Evolutionary conservation across 1,284 basidiomycete species (phyloP), one percentile per base, ranked within the genome.

Genomic region (Sphagnurus paluster): DNA sequence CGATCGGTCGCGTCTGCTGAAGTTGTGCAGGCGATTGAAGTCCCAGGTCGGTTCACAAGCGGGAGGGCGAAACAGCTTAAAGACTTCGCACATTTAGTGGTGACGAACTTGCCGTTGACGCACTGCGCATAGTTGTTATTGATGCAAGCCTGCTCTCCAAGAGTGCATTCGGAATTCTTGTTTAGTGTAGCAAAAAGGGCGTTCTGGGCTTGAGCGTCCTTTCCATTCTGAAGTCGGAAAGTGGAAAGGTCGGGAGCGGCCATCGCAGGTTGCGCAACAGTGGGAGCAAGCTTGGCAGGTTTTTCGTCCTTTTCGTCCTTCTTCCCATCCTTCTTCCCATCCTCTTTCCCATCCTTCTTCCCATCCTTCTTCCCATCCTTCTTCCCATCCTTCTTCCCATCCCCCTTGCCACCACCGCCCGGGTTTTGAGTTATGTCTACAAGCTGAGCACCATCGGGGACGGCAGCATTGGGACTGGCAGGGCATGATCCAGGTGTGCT

Each of bases 21-120:
- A 0, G 68, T 70, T 2, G 60, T 63, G 44, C 72, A 74, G 16
- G 70, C 54, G 35, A 74, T 58, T 3, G 63, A 65, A 8, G 76
- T 78, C 23, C 76, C 76, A 1, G 70, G 46, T 13, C 58, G 63
- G 54, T 76, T 75, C 26, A 78, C 74, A 11, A 79, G 65, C 10
- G 76, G 76, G 28, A 79, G 68, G 9, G 72, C 73, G 28, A 66
- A 62, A 47, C 76, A 79, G 43, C 58, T 57, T 33, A 67, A 53
- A 2, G 62, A 58, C 5, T 46, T 56, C 11, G 60, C 56, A 53
- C 75, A 77, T 1, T 59, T 37, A 1, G 61, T 62, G 23, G 58
- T 44, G 10, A 58, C 61, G 47, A 73, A 75, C 46, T 67, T 62
- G 14, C 69, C 69, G 13, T 46, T 48, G 6, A 67, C 67, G 46